Evolutionary conservation across 202 grass and related monocot species (phyloP), one percentile per base, ranked within the genome.

Genomic region (Panicum hallii): DNA sequence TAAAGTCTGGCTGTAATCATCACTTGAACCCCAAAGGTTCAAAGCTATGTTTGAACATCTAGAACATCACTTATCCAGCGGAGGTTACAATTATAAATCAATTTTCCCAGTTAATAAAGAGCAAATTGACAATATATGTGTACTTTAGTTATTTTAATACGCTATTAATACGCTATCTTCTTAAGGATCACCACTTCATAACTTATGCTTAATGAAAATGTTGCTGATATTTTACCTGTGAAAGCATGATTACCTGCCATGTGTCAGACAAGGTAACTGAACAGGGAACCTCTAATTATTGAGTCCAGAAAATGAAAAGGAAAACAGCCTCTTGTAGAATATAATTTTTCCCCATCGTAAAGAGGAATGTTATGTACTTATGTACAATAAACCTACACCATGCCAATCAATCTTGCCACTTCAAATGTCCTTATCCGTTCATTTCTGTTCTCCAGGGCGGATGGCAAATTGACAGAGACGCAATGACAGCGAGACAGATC

Each of bases 1-100:
- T 62, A 83, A 83, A 40, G 57, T 75, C 45, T 87, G 34, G 70
- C 63, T 71, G 44, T 64, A 72, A 86, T 78, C 20, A 78, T 86
- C 10, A 75, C 19, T 20, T 44, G 67, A 28, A 87, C 61, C 46
- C 16, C 46, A 56, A 83, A 63, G 52, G 14, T 22, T 77, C 14
- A 17, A 70, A 64, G 10, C 19, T 63, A 72, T 74, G 52, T 74
- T 70, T 78, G 42, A 72, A 90, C 74, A 79, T 53, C 32, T 50
- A 63, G 62, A 42, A 11, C 26, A 11, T 1, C 17, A 53, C 55
- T 47, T 38, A 16, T 57, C 16, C 17, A 28, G 42, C 56, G 54
- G 17, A 56, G 7, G 45, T 64, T 5, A 58, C 36, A 81, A 22
- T 79, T 83, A 20, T n/a, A 17, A 14, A 9, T 32, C 23, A 4